Conservation (phyloP, 2,329 filamentous ascomycete species). For the Fusarium torreyae region DNA sequence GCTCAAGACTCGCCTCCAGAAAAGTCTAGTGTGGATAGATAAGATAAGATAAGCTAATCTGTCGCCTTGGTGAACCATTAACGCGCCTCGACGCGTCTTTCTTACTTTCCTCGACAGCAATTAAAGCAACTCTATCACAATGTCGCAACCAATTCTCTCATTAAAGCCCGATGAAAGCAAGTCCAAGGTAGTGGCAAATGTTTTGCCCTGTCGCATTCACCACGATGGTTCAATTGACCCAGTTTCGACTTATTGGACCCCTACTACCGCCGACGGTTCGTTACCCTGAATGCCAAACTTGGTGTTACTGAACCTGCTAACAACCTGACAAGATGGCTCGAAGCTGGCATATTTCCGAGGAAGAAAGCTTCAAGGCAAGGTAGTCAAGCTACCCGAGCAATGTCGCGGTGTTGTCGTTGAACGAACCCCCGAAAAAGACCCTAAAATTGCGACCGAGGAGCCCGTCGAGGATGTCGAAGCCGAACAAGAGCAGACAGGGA, state of each 20-base stretch:
- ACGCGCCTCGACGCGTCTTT: conserved; percentile 48
- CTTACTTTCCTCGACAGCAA: conserved; percentile 5
- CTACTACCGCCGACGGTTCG: conserved; percentile 64
- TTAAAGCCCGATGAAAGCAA: conserved; percentile 51
- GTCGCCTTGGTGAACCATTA: conserved; percentile 15
- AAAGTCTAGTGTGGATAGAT: too few relatives aligned
- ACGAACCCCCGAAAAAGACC: conserved; percentile 56
- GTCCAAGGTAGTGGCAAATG: conserved; percentile 71
- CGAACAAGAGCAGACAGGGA: conserved; percentile 60
- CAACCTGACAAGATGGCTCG: conserved; percentile 60
- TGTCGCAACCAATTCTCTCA: conserved; percentile 62
- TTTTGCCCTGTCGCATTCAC: conserved; percentile 85
- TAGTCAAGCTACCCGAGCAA: conserved; percentile 76
- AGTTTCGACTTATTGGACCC: conserved; percentile 79
- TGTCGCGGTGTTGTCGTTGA: conserved; percentile 76
- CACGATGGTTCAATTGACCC: conserved; percentile 81
- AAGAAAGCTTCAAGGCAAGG: conserved; percentile 80
- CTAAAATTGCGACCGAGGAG: conserved; percentile 57
- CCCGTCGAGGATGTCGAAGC: conserved; percentile 60
- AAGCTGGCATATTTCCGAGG: conserved; percentile 81
- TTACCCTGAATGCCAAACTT: background rate
- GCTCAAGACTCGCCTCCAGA: too few relatives aligned
- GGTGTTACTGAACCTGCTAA: conserved; percentile 17
- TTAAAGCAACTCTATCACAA: conserved; percentile 39
- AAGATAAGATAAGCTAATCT: conserved; percentile 32